phyloP scores from a whole-genome alignment of 768 basidiomycete genomes.

The Cystobasidium onofrii region DNA sequence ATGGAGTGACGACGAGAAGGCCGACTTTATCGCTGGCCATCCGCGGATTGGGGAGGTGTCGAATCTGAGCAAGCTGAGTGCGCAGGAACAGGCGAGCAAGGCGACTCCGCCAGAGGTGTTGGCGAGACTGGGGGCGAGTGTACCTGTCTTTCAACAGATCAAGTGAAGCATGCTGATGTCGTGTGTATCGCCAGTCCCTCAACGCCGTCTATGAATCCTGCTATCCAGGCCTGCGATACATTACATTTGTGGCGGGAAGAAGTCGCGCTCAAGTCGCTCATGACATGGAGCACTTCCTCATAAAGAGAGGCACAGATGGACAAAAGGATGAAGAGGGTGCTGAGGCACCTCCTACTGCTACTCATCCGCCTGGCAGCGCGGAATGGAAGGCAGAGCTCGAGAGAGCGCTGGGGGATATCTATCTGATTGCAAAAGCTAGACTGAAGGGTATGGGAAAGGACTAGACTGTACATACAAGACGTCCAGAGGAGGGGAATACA shows the following conservation, averaged over 20 bases:
- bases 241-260: conserved; percentile 48
- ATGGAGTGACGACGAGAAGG: conserved; percentile 44
- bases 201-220: conserved; percentile 46
- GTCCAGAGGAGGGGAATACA: neutral
- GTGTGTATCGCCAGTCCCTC: conserved; percentile 37
- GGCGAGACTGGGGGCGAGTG: conserved; percentile 40
- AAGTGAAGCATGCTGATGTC: neutral
- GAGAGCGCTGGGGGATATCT: conserved; percentile 13
- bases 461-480: neutral
- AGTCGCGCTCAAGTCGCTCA: conserved; percentile 29
- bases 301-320: neutral
- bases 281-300: conserved; percentile 32
- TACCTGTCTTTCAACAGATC: neutral
- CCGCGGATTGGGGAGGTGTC: conserved; percentile 47
- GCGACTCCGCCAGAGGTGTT: conserved; percentile 43
- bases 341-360: neutral
- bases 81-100: conserved; percentile 45
- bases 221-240: conserved; percentile 46
- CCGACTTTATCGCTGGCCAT: conserved; percentile 46
- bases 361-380: neutral
- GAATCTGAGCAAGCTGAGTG: conserved; percentile 43
- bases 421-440: conserved; percentile 26
- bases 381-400: conserved; percentile 14
- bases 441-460: conserved; percentile 1
- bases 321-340: conserved; percentile 16